Percentiles rank a stretch among this genome's conserved stretches.
These are phyloP conservation scores for Leccinum griseonigrum DNA, from an alignment of 1,284 basidiomycete genomes.

Conservation along the genomic window DNA sequence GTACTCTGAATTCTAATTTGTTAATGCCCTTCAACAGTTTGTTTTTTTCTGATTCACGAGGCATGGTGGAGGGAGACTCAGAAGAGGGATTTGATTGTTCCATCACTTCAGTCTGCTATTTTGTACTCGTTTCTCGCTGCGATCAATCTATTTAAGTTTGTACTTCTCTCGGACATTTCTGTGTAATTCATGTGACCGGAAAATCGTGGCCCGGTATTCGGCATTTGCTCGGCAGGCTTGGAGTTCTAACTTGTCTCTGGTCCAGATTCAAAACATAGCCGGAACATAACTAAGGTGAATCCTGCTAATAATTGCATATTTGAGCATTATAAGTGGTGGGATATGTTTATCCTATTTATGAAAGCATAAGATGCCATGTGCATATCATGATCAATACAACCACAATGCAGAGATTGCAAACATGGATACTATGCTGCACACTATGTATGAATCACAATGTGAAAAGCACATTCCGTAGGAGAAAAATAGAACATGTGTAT, in stretches of 20 bases:
- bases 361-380: too few relatives aligned
- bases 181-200: not conserved
- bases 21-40: not conserved
- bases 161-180: not conserved
- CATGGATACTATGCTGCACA: too few relatives aligned
- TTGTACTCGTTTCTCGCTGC: not conserved
- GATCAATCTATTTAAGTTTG: not conserved
- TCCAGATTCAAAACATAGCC: not conserved
- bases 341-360: too few relatives aligned
- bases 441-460: too few relatives aligned
- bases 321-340: too few relatives aligned
- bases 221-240: not conserved
- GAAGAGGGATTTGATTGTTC: not conserved
- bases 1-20: not conserved
- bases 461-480: too few relatives aligned
- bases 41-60: not conserved
- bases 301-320: too few relatives aligned
- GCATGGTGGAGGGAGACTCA: not conserved
- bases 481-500: too few relatives aligned
- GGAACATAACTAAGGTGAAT: too few relatives aligned
- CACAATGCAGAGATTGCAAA: too few relatives aligned
- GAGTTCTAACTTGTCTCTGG: not conserved
- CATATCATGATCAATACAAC: too few relatives aligned
- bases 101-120: not conserved
- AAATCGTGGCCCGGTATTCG: not conserved